phyloP scores from a whole-genome alignment of 768 basidiomycete species.

The Boletus eberwhitei region DNA sequence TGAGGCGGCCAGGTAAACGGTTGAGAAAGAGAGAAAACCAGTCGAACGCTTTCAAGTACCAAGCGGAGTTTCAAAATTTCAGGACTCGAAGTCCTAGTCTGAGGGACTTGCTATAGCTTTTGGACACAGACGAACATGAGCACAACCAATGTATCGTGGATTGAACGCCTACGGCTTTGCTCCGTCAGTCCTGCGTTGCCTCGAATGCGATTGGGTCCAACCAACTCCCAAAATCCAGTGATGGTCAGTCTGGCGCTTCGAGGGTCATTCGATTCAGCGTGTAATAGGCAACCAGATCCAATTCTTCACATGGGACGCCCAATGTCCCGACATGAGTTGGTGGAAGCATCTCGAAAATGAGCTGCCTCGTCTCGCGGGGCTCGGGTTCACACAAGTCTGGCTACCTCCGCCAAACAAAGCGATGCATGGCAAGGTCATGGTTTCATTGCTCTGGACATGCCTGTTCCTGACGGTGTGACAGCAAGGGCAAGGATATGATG shows the following conservation, averaged over 20 bases:
- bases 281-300: slow-evolving; percentile 48
- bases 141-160: slow-evolving; percentile 16
- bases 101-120: not conserved
- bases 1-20: slow-evolving; percentile 45
- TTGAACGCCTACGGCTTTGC: slow-evolving; percentile 20
- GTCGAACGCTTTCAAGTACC: not conserved
- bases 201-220: slow-evolving; percentile 60
- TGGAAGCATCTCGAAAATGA: slow-evolving; percentile 74
- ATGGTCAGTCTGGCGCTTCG: slow-evolving; percentile 49
- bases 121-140: slow-evolving; percentile 6
- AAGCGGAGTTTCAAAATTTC: slow-evolving; percentile 29
- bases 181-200: slow-evolving; percentile 42
- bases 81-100: not conserved
- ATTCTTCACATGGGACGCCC: slow-evolving; percentile 82
- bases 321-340: slow-evolving; percentile 62
- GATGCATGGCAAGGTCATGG: slow-evolving; percentile 46
- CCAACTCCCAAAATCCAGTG: slow-evolving; percentile 51
- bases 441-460: not conserved
- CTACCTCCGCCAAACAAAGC: slow-evolving; percentile 83
- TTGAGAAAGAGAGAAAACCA: slow-evolving; percentile 17
- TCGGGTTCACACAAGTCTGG: slow-evolving; percentile 82
- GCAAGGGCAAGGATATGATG: slow-evolving; percentile 79
- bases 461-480: slow-evolving; percentile 26
- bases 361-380: slow-evolving; percentile 55
- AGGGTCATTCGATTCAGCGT: not conserved